Evolutionary conservation across 2,329 filamentous ascomycete genomes (phyloP).

Genomic region (Xylogone sp.): DNA sequence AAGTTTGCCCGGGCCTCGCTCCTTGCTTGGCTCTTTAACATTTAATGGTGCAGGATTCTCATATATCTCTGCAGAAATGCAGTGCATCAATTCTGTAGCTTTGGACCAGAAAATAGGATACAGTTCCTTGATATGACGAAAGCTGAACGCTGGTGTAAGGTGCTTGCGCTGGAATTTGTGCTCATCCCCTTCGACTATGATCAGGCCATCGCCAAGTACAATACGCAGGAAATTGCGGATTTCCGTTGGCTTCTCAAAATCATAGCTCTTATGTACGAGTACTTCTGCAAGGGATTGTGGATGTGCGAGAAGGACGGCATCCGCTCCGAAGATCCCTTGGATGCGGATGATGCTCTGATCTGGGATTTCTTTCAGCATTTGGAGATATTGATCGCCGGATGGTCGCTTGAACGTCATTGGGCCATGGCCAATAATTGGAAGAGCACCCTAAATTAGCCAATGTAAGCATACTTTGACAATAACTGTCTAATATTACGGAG

Average conservation of each 20-base stretch:
- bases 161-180: conserved; percentile 78
- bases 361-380: conserved; percentile 48
- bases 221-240: conserved; percentile 54
- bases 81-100: conserved; percentile 58
- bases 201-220: conserved; percentile 65
- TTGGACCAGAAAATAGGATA: conserved; percentile 83
- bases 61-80: conserved; percentile 49
- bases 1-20: conserved; percentile 18
- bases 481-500: no score
- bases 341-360: conserved; percentile 68
- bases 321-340: conserved; percentile 54
- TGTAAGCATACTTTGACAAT: no score
- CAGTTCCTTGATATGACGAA: conserved; percentile 76
- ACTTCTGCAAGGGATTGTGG: conserved; percentile 65
- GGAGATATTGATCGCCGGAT: conserved; percentile 13
- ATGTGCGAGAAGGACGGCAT: conserved; percentile 53
- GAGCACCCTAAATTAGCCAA: no score
- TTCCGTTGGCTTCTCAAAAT: conserved; percentile 59
- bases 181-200: conserved; percentile 80
- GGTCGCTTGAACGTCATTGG: conserved; percentile 9
- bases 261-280: conserved; percentile 63
- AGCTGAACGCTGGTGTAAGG: conserved; percentile 75
- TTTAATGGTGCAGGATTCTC: conserved; percentile 30
- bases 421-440: conserved; percentile 5
- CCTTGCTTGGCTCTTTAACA: conserved; percentile 26